Conservation (phyloP, 2,329 filamentous ascomycete species). For the Fusarium lateritium region DNA sequence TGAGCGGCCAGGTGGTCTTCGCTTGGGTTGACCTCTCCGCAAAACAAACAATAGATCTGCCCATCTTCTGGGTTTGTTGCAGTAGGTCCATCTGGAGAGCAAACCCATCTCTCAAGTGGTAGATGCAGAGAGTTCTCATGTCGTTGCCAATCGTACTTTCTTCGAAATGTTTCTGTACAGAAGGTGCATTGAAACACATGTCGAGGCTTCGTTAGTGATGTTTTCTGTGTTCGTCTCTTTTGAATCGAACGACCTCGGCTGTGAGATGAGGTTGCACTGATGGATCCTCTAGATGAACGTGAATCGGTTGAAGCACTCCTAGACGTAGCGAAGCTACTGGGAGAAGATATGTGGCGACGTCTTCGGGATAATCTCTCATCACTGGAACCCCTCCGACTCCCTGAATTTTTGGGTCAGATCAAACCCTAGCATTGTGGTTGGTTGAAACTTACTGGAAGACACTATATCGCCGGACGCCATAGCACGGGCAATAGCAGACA, state of each 20-base stretch:
- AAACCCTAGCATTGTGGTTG: conserved; percentile 57
- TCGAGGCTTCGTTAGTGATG: conserved; percentile 16
- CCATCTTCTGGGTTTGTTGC: conserved; percentile 55
- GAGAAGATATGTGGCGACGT: conserved; percentile 28
- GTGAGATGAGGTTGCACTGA: conserved; percentile 23
- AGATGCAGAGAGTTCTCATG: conserved; percentile 65
- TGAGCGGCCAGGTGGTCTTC: conserved; percentile 54
- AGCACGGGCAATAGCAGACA: conserved; percentile 51
- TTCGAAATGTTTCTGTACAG: conserved; percentile 61
- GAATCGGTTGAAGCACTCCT: conserved; percentile 40
- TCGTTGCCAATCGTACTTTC: conserved; percentile 63
- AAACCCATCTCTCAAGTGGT: conserved; percentile 64
- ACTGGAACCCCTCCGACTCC: conserved; percentile 24
- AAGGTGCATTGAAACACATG: conserved; percentile 60
- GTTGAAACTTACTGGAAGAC: conserved; percentile 9
- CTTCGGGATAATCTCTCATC: conserved; percentile 21
- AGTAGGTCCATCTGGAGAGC: conserved; percentile 52
- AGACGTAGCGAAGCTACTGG: conserved; percentile 35
- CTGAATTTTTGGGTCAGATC: conserved; percentile 51
- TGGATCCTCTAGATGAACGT: conserved; percentile 27
- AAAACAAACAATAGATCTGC: conserved; percentile 54
- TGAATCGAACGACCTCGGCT: conserved; percentile 25
- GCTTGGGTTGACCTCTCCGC: conserved; percentile 51
- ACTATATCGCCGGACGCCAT: conserved; percentile 38
- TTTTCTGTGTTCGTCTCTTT: conserved; percentile 20